These are phyloP conservation scores for Lactarius trivialis DNA, from an alignment of 768 basidiomycete genomes.

Conservation along the genomic window DNA sequence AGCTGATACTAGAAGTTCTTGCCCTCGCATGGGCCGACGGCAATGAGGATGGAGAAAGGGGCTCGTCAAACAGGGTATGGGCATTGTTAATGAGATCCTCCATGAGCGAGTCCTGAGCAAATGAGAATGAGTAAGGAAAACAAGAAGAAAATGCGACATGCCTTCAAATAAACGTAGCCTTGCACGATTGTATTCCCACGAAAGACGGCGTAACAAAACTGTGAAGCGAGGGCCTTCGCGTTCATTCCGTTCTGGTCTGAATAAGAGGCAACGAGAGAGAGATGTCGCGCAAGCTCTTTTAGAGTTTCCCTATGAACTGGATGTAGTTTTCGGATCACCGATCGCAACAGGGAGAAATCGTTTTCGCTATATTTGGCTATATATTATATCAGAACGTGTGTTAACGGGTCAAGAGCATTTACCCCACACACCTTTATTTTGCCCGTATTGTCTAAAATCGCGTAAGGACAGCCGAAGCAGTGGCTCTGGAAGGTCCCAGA, in stretches of 20 bases:
- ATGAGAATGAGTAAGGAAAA: not conserved
- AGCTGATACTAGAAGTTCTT: too few species aligned
- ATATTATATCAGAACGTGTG: not conserved
- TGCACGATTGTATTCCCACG: conserved; percentile 87
- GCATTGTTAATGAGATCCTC: conserved; percentile 78
- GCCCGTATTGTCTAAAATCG: conserved; percentile 76
- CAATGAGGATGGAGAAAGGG: conserved; percentile 45
- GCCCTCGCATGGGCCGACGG: conserved; percentile 39
- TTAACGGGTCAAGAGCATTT: not conserved
- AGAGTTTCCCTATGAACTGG: conserved; percentile 80
- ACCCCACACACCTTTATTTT: conserved; percentile 53
- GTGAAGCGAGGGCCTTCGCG: conserved; percentile 82
- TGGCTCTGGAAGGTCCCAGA: conserved; percentile 85
- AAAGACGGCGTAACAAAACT: conserved; percentile 83
- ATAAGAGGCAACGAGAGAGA: conserved; percentile 60
- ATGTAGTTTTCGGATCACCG: conserved; percentile 78
- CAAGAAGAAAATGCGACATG: conserved; percentile 27
- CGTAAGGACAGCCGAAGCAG: conserved; percentile 77
- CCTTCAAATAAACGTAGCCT: conserved; percentile 72
- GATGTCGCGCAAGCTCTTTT: conserved; percentile 73
- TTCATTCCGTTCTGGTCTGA: conserved; percentile 89
- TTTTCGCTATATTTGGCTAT: conserved; percentile 65
- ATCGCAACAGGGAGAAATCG: conserved; percentile 66
- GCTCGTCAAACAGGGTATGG: conserved; percentile 59
- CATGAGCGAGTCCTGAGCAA: conserved; percentile 57